Evolutionary conservation across 495 filamentous ascomycete genomes (phyloP), one percentile per base, ranked within the genome.

Genomic region (Pseudoneurospora amorphoporcata): DNA sequence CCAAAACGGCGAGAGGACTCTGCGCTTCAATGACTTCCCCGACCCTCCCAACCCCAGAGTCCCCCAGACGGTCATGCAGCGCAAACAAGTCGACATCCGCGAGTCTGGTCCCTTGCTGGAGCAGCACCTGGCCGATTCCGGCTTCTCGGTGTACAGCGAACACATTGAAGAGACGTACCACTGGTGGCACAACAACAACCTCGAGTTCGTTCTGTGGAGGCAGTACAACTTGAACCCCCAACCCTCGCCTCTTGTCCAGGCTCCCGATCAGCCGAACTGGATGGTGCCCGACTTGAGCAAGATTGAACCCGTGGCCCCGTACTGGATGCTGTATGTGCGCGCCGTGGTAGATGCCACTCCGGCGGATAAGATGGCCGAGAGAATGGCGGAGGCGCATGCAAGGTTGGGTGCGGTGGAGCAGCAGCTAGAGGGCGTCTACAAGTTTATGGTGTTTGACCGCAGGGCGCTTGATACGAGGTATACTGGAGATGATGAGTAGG

Each of bases 21-120:
- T 86, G 65, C 71, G 81, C 5, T 86, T 83, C 82, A 81, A 76
- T 9, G 83, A 86, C 35, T 43, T 83, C 10, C 84, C 84, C 6
- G 84, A 86, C 61, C 82, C 84, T 4, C 71, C 73, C 16, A 78
- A 73, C 70, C 78, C 73, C 29, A 77, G 74, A 3, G 71, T 72
- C 32, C 72, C 71, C 3, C 58, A 68, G 2, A 75, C 77, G 19
- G 78, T 84, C 65, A 82, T 77, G 1, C 81, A 83, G 45, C 76
- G 84, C n/a, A 83, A 78, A 72, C 80, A 74, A 32, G 19, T 81
- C 19, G 80, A 80, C 71, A 79, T 81, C 47, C 6, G 17, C 39
- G 77, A 81, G 29, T 70, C 39, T 6, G 70, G 72, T 16, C 32
- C 53, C 32, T 35, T 65, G 23, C n/a, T 74, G 2, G 71, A 73